Evolutionary conservation across 495 filamentous ascomycete genomes (phyloP), one percentile per base, ranked within the genome.

Genomic region (Penicillium atrosanguineum): DNA sequence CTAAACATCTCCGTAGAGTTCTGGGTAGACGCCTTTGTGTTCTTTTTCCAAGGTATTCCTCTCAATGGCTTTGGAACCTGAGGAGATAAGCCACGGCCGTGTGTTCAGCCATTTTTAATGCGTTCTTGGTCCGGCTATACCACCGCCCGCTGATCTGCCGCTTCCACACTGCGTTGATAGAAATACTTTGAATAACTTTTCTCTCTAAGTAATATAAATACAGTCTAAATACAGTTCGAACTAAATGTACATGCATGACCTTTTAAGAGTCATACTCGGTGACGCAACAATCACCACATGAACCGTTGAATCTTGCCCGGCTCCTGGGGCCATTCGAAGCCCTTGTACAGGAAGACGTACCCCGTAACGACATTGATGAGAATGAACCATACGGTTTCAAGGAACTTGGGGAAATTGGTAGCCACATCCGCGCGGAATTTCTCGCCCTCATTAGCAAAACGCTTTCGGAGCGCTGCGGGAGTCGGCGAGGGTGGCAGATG

Each of bases 241-340:
- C 9, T 57, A 57, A 57, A 54, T 59, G 18, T 55, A 63, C 52
- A 60, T 43, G 48, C 39, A 25, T 36, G 4, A 12, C 38, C 38
- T 46, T 1, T 31, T 4, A 37, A 40, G 20, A 26, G 19, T 2
- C 7, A 23, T 6, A 4, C 29, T 31, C 11, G 20, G 12, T 16
- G 19, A 5, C 9, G 3, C 19, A 26, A 9, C 16, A 14, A 59
- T 74, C 57, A 96, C 92, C 92, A 97, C 88, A 97, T 90, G 61
- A 97, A 97, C 53, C 93, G 78, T 76, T 97, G 92, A 52, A 90
- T 71, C 60, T 77, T 85, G 26, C 91, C 91, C 26, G 79, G 82
- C 67, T 96, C 91, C 58, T 87, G 79, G 21, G 75, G 69, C 93
- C 93, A 97, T 57, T 83, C 79, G 65, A 95, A 97, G 1, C 85